Evolutionary conservation across 2,329 filamentous ascomycete species (phyloP), one percentile per base, ranked within the genome.

Genomic region (Pyricularia sp.): DNA sequence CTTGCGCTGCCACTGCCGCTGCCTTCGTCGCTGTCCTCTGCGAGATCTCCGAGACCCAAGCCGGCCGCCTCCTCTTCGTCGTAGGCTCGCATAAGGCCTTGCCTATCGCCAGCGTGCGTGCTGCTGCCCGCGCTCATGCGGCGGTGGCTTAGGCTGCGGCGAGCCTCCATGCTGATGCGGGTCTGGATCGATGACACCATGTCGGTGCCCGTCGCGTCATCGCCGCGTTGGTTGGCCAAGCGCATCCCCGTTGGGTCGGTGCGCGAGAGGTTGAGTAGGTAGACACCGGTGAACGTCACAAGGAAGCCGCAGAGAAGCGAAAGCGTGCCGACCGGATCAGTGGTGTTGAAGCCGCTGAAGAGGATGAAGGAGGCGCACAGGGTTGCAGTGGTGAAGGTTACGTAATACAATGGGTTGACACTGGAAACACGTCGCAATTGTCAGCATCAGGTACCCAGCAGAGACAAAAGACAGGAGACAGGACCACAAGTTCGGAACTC

Each of bases 321-420:
- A 69, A 98, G 88, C 0, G 93, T 97, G 81, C 95, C 97, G 73
- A 97, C 92, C 6, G 90, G 86, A 74, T 97, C 92, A 66, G 92
- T 92, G 4, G 94, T 98, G 80, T 98, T 97, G 85, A 98, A 98
- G 70, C 94, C 94, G 74, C 89, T 89, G 82, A 97, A 98, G 67
- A 98, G 90, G 76, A 97, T 96, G 78, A 97, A 98, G 1, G 94
- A 97, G 69, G 94, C 94, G 78, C 92, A 91, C 61, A 98, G 88
- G 9, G 94, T 98, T 71, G 92, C 93, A 0, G 94, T 98, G 2
- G 94, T 97, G 78, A 98, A 98, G 2, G 93, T 97, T 68, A 98
- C 94, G 79, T 98, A 98, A 84, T 98, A 98, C 30, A 97, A 86
- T 7, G 94, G 94, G 77, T 97, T 97, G 69, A 97, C 94, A 77